Percentiles rank a stretch among this genome's conserved stretches.
phyloP scores from a whole-genome alignment of 179 eudicot species.

The Vitellaria paradoxa region DNA sequence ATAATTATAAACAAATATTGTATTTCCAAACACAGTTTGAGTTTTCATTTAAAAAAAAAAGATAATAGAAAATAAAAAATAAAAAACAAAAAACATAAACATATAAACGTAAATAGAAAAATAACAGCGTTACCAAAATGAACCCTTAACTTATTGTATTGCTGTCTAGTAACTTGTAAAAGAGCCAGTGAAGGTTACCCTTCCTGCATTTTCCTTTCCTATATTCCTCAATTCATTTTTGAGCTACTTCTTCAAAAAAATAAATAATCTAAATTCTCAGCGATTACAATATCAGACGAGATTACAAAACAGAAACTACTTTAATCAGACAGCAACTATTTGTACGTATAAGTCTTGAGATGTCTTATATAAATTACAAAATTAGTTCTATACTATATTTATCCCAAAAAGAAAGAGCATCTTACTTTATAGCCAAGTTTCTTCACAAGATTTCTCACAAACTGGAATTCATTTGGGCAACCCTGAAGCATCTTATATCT shows the following conservation, averaged over 20 bases:
- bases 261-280: background rate
- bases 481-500: conserved; percentile 40
- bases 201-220: background rate
- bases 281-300: background rate
- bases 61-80: too few relatives aligned
- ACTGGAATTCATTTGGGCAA: conserved; percentile 51
- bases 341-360: too few relatives aligned
- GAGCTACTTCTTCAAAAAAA: background rate
- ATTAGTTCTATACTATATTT: conserved; percentile 27
- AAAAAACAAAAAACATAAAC: too few relatives aligned
- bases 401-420: background rate
- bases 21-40: too few relatives aligned
- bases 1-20: too few relatives aligned
- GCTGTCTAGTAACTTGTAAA: too few relatives aligned
- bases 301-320: too few relatives aligned
- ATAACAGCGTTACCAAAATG: too few relatives aligned
- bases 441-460: conserved; percentile 43
- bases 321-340: too few relatives aligned
- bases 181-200: background rate
- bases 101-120: too few relatives aligned
- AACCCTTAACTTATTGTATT: too few relatives aligned
- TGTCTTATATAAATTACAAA: background rate
- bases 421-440: conserved; percentile 64
- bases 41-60: too few relatives aligned
- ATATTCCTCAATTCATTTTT: background rate